Evolutionary conservation across 306 rosid genomes (phyloP).

Genomic region (Acacia melanoxylon): DNA sequence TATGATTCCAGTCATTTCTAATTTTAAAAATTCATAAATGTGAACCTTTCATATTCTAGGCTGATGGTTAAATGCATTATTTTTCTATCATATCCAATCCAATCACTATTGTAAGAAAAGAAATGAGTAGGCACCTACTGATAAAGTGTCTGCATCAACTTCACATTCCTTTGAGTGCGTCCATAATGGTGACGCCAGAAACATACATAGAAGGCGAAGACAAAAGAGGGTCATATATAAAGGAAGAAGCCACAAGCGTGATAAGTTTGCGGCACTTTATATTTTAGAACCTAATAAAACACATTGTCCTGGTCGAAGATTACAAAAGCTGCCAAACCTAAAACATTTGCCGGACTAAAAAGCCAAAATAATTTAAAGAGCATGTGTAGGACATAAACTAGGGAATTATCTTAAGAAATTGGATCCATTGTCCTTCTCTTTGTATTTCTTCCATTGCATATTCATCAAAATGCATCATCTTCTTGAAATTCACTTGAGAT

Average conservation of each 20-base stretch:
- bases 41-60: neutral
- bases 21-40: neutral
- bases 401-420: constrained; percentile 15
- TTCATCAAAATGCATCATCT: neutral
- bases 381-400: constrained; percentile 3
- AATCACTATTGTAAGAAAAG: neutral
- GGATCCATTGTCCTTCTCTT: neutral
- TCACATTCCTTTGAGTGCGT: neutral
- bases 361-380: neutral
- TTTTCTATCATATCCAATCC: neutral
- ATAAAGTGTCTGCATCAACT: neutral
- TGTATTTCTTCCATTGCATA: neutral
- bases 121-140: neutral
- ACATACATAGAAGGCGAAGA: neutral
- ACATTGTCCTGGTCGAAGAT: neutral
- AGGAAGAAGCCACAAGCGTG: constrained; percentile 7
- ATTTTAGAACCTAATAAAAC: neutral
- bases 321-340: constrained; percentile 19
- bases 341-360: constrained; percentile 3
- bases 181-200: neutral
- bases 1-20: neutral
- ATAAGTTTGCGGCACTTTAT: neutral
- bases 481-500: neutral
- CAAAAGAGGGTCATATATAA: neutral
- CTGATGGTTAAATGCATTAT: neutral